Base-by-base conservation (phyloP, 78 protist genomes). In the Cavenderia fasciculata region DNA sequence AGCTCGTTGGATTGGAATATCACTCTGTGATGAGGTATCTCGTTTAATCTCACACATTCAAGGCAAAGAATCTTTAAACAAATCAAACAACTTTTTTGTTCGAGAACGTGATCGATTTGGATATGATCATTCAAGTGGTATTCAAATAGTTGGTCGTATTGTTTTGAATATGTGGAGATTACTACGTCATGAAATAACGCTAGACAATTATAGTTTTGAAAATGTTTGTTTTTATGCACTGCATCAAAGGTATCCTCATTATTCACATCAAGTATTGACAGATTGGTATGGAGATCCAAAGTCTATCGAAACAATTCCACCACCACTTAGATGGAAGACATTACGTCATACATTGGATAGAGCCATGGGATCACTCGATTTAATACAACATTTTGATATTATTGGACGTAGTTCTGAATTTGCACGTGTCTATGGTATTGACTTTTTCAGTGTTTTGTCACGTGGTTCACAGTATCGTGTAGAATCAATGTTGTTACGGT, bases 391-490 rank as follows among this genome's bases (percentile, higher is more conserved):
- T 10, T 76, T 93, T 27, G 96, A 97, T 47, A 4, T 95, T 18
- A 68, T 98, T n/a, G 70, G 68, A 0, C 82, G 98, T 21, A 97
- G 98, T 23, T 77, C 91, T 59, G 99, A 97, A 62, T 75, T 97
- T 0, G 96, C 98, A 0, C 87, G 98, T 1, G 88, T 97, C 21
- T 96, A 94, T 75, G 99, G 99, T 25, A 94, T 96, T 40, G 96
- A 93, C 31, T 97, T 97, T 59, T 29, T 51, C 36, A 76, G 94
- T n/a, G 97, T 96, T 2, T 0, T 94, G 10, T 47, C 87, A 4
- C 68, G 99, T 0, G 99, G 99, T 27, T 92, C 97, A 27, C 99
- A 98, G 75, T 97, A 69, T 84, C 85, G 98, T 0, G 99, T 98
- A 0, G 99, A 98, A 79, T 52, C 93, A 10, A 86, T 98, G 95